phyloP scores from a whole-genome alignment of 257 asterid species.

The Hygrophila difformis region DNA sequence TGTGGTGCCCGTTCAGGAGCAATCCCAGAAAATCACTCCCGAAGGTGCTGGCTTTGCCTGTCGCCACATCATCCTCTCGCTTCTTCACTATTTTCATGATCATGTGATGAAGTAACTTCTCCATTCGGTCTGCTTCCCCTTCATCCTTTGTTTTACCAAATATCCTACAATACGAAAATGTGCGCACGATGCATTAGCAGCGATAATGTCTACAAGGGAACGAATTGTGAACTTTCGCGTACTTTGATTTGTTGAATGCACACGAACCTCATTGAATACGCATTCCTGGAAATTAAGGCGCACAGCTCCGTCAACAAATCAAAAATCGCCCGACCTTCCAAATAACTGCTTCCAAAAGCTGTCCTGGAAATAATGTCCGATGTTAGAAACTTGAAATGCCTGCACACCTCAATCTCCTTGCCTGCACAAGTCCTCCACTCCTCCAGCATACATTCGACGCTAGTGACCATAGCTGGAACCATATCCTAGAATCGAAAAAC shows the following conservation, averaged over 20 bases:
- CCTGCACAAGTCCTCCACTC: constrained; percentile 28
- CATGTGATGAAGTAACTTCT: constrained; percentile 23
- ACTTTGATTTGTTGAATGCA: constrained; percentile 19
- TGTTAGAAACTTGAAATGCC: constrained; percentile 33
- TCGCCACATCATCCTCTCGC: constrained; percentile 23
- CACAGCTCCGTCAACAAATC: constrained; percentile 26
- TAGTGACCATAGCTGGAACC: constrained; percentile 44
- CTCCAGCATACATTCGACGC: constrained; percentile 35
- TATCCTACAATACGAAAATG: background rate
- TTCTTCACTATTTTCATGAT: constrained; percentile 27
- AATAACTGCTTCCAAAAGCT: constrained; percentile 56
- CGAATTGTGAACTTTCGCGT: no score
- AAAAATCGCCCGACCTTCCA: constrained; percentile 45
- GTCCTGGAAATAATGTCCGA: constrained; percentile 56
- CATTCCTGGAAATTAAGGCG: constrained; percentile 13
- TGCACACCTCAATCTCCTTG: constrained; percentile 36
- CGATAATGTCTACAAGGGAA: background rate
- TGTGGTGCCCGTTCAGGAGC: constrained; percentile 29
- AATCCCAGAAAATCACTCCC: constrained; percentile 54
- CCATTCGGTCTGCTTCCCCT: constrained; percentile 29
- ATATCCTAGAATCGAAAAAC: constrained; percentile 23
- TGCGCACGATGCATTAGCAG: background rate
- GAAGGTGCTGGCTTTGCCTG: constrained; percentile 21
- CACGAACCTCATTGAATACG: constrained; percentile 14
- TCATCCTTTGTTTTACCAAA: constrained; percentile 27